Conservation (phyloP, 2,329 filamentous ascomycete species). For the Fusarium nematophilum region DNA sequence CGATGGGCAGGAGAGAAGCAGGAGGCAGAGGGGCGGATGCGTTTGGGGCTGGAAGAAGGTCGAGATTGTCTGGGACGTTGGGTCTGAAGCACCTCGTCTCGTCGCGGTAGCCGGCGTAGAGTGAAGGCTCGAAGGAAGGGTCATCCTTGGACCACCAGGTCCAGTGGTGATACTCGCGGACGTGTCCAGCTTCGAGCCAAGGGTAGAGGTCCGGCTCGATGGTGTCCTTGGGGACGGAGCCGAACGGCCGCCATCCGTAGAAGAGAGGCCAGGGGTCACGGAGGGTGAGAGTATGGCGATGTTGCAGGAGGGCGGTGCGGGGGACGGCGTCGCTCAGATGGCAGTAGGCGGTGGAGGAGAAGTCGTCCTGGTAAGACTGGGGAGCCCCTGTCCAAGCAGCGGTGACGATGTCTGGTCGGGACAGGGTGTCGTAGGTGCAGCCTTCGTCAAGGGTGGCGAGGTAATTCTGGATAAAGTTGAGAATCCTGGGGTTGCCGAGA, state of each 20-base stretch:
- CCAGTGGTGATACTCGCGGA: slow-evolving; percentile 40
- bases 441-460: slow-evolving; percentile 43
- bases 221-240: slow-evolving; percentile 29
- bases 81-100: slow-evolving; percentile 28
- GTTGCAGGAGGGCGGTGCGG: slow-evolving; percentile 38
- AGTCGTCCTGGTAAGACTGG: slow-evolving; percentile 41
- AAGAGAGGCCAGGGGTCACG: slow-evolving; percentile 45
- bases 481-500: slow-evolving; percentile 32
- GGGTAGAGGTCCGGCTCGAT: slow-evolving; percentile 43
- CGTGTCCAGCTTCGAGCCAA: slow-evolving; percentile 43
- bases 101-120: slow-evolving; percentile 34
- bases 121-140: slow-evolving; percentile 14
- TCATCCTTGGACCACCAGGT: slow-evolving; percentile 43
- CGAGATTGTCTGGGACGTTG: slow-evolving; percentile 33
- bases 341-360: slow-evolving; percentile 18
- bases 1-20: slow-evolving; percentile 16
- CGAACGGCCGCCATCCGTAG: slow-evolving; percentile 43
- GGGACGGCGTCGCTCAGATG: slow-evolving; percentile 28
- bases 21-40: slow-evolving; percentile 26
- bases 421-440: slow-evolving; percentile 40
- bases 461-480: slow-evolving; percentile 40
- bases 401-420: slow-evolving; percentile 44
- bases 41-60: slow-evolving; percentile 23
- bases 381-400: slow-evolving; percentile 40
- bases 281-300: slow-evolving; percentile 42